Evolutionary conservation across 768 basidiomycete genomes (phyloP).

Genomic region (Xanthoconium purpureum): DNA sequence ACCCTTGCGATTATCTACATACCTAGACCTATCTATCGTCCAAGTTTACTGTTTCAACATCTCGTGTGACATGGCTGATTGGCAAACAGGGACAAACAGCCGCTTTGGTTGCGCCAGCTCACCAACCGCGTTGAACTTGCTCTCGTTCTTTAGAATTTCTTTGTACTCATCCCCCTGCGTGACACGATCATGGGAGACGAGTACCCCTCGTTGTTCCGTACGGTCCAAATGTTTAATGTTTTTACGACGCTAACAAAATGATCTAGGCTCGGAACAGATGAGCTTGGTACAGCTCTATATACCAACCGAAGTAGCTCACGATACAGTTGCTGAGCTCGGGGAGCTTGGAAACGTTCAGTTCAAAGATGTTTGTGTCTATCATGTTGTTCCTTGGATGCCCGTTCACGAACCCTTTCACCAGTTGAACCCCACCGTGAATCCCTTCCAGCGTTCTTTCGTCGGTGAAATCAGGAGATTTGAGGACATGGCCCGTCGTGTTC

Average conservation of each 20-base stretch:
- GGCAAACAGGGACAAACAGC: slow-evolving; percentile 26
- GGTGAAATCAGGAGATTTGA: slow-evolving; percentile 93
- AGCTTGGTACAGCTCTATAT: slow-evolving; percentile 96
- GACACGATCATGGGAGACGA: slow-evolving; percentile 60
- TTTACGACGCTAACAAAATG: slow-evolving; percentile 3
- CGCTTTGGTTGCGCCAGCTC: neutral
- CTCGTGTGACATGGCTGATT: neutral
- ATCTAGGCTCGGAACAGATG: slow-evolving; percentile 92
- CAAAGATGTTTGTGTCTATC: slow-evolving; percentile 74
- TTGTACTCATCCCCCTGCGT: neutral
- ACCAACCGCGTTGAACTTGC: neutral
- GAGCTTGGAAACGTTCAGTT: slow-evolving; percentile 96
- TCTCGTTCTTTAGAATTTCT: neutral
- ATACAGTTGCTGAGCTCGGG: slow-evolving; percentile 92
- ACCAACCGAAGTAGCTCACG: slow-evolving; percentile 95
- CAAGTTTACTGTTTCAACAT: no score
- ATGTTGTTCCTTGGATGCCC: neutral
- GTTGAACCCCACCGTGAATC: slow-evolving; percentile 93
- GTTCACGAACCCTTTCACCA: slow-evolving; percentile 32
- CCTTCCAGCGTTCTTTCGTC: slow-evolving; percentile 98
- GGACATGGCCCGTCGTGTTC: slow-evolving; percentile 92
- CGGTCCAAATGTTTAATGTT: neutral
- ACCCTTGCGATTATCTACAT: neutral
- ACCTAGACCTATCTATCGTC: no score
- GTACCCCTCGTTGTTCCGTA: slow-evolving; percentile 84